Percentiles rank a stretch among this genome's conserved stretches.
Evolutionary conservation across 306 rosid genomes (phyloP).

Genomic region (Castanea mollissima): DNA sequence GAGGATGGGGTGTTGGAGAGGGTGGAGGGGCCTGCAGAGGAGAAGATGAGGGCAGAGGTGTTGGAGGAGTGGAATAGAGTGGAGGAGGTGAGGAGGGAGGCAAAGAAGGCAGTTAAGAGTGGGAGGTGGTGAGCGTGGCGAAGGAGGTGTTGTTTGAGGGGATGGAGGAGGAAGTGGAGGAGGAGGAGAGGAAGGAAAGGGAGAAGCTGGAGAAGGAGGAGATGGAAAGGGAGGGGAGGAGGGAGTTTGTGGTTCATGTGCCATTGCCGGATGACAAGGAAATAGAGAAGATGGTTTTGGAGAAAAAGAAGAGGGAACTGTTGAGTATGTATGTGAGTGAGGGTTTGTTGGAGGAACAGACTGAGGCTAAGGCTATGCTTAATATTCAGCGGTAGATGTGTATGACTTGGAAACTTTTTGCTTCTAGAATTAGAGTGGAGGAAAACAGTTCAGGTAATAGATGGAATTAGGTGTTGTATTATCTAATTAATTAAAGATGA

Average conservation of each 20-base stretch:
- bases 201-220: constrained; percentile 42
- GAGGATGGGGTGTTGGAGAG: constrained; percentile 82
- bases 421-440: background rate
- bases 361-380: constrained; percentile 72
- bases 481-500: background rate
- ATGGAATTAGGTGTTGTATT: background rate
- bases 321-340: constrained; percentile 70
- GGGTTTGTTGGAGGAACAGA: constrained; percentile 73
- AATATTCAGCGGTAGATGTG: constrained; percentile 52
- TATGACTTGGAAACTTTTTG: background rate
- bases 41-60: constrained; percentile 55
- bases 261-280: constrained; percentile 86
- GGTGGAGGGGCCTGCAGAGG: constrained; percentile 70
- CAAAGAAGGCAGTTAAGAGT: constrained; percentile 76
- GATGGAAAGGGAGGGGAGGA: constrained; percentile 46
- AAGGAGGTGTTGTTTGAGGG: constrained; percentile 59
- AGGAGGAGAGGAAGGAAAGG: constrained; percentile 67
- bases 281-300: constrained; percentile 88
- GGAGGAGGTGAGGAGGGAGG: constrained; percentile 79
- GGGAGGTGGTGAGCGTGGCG: constrained; percentile 66
- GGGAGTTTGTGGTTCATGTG: constrained; percentile 83
- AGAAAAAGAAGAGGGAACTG: constrained; percentile 88
- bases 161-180: constrained; percentile 76
- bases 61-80: constrained; percentile 70
- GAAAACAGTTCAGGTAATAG: background rate